Conservation (phyloP, 2,329 filamentous ascomycete species). For the Pezicula rhizophila region DNA sequence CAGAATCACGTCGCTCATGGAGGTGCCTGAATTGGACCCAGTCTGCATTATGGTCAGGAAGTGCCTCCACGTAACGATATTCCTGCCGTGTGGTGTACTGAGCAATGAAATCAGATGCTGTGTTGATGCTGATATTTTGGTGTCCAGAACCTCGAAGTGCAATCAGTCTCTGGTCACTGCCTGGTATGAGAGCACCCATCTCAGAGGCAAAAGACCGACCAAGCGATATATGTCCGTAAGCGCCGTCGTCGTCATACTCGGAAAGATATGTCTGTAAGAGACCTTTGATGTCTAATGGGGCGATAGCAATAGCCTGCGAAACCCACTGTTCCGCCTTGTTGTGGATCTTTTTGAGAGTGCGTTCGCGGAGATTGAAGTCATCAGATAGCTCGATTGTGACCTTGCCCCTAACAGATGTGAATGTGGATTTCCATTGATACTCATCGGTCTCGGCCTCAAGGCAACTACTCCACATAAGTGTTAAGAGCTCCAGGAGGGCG, state of each 20-base stretch:
- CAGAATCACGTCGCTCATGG: constrained; percentile 37
- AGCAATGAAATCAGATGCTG: constrained; percentile 90
- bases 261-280: constrained; percentile 94
- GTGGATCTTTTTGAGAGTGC: constrained; percentile 73
- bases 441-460: constrained; percentile 91
- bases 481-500: constrained; percentile 83
- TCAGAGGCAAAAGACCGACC: constrained; percentile 92
- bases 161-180: constrained; percentile 76
- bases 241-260: constrained; percentile 85
- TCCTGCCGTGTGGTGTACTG: constrained; percentile 97
- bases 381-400: constrained; percentile 90
- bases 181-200: constrained; percentile 80
- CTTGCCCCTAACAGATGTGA: constrained; percentile 69
- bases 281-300: constrained; percentile 90
- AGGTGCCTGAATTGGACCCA: constrained; percentile 56
- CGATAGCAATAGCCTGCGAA: constrained; percentile 69
- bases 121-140: constrained; percentile 73
- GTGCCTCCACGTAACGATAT: constrained; percentile 78
- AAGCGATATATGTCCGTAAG: constrained; percentile 85
- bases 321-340: constrained; percentile 78
- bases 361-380: constrained; percentile 75
- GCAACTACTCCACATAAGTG: constrained; percentile 92
- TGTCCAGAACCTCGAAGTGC: constrained; percentile 63
- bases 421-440: constrained; percentile 79
- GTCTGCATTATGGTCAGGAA: constrained; percentile 62